Percentiles rank a stretch among this genome's conserved stretches.
Evolutionary conservation across 768 basidiomycete genomes (phyloP).

Genomic region (Mycena leptocephala): DNA sequence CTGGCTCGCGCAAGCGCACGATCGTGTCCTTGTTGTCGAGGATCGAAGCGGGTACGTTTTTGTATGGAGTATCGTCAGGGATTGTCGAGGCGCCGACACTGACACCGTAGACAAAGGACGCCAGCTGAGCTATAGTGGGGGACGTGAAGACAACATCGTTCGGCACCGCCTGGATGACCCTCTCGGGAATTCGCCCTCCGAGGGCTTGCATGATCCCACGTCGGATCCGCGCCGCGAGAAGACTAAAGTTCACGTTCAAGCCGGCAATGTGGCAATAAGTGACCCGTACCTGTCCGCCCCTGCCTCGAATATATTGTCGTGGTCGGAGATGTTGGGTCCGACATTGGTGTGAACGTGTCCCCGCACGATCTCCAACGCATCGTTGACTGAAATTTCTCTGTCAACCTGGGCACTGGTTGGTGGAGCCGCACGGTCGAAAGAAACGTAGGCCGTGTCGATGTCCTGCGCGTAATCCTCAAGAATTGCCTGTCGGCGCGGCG

Average conservation of each 20-base stretch:
- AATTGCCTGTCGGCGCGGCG: slow-evolving; percentile 38
- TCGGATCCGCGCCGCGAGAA: no score
- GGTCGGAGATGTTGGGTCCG: background rate
- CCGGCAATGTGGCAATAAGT: background rate
- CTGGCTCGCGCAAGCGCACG: background rate
- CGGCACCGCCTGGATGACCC: background rate
- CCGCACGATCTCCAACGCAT: slow-evolving; percentile 14
- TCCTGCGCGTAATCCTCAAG: slow-evolving; percentile 11
- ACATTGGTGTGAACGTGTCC: background rate
- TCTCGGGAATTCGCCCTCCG: background rate
- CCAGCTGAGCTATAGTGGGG: no score
- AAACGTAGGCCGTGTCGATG: background rate
- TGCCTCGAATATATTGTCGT: slow-evolving; percentile 10
- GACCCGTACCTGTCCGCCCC: background rate
- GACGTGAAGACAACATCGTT: slow-evolving; percentile 14
- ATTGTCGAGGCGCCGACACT: background rate
- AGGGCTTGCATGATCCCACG: background rate
- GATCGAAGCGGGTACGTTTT: background rate
- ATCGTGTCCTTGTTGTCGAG: slow-evolving; percentile 1
- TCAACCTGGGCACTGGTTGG: background rate
- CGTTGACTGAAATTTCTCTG: background rate
- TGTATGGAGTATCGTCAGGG: background rate
- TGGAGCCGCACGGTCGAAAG: background rate
- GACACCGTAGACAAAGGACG: background rate
- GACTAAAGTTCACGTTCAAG: background rate